Conservation (phyloP, 2,329 filamentous ascomycete species). For the Thermothelomyces thermophilus region DNA sequence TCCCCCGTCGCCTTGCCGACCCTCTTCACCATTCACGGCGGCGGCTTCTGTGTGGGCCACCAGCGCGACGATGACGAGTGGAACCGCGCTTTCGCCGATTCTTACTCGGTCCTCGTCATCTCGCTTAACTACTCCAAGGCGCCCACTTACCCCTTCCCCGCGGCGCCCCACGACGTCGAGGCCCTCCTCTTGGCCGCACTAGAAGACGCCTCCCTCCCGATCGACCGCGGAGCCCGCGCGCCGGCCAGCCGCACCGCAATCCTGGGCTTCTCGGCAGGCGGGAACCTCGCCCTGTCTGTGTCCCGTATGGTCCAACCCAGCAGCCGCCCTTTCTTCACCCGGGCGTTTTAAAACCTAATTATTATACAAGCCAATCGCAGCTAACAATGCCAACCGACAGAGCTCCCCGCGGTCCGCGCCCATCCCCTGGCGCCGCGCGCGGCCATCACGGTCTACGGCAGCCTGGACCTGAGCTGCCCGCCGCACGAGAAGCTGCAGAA, state of each 20-base stretch:
- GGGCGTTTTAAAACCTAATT: neutral
- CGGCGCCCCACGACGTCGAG: conserved; percentile 38
- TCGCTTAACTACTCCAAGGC: conserved; percentile 45
- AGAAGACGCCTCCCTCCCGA: conserved; percentile 38
- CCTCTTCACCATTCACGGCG: conserved; percentile 46
- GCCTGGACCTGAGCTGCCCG: conserved; percentile 35
- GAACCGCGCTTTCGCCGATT: conserved; percentile 38
- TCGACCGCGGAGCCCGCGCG: conserved; percentile 31
- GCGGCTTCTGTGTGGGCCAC: conserved; percentile 41
- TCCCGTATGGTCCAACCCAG: conserved; percentile 20
- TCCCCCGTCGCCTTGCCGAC: conserved; percentile 32
- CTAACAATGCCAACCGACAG: neutral
- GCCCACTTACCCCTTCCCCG: conserved; percentile 41
- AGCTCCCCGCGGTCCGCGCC: conserved; percentile 33
- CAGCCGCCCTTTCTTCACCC: neutral
- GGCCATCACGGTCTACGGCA: conserved; percentile 38
- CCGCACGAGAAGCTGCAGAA: conserved; percentile 28
- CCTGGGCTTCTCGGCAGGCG: conserved; percentile 47
- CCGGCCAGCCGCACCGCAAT: conserved; percentile 32
- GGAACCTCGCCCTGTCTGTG: conserved; percentile 39
- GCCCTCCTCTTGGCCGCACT: conserved; percentile 39
- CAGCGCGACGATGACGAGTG: conserved; percentile 41
- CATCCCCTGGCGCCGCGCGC: conserved; percentile 26
- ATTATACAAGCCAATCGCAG: no score
- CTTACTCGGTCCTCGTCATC: conserved; percentile 37